Evolutionary conservation across 305 asterid species (phyloP).

Genomic region (Fraxinus velutina): DNA sequence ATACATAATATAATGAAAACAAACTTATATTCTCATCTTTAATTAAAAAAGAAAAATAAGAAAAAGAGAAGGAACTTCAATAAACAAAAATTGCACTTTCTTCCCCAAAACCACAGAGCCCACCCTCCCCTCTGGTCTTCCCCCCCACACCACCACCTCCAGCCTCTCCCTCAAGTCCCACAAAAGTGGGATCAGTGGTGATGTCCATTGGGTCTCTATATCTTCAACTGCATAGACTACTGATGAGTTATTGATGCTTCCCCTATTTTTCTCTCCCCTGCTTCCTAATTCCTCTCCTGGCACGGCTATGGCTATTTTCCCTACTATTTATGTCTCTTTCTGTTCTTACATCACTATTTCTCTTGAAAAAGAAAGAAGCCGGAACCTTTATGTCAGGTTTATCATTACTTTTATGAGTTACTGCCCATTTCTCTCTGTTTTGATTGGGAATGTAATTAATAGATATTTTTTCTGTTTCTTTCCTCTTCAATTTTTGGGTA

Average conservation of each 20-base stretch:
- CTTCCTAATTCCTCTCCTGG: slow-evolving; percentile 56
- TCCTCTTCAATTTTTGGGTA: not conserved
- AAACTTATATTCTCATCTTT: not conserved
- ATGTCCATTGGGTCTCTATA: slow-evolving; percentile 52
- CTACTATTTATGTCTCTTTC: not conserved
- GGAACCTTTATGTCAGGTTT: not conserved
- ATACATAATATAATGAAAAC: not conserved
- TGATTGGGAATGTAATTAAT: not conserved
- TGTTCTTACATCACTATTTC: not conserved
- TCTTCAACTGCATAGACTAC: slow-evolving; percentile 27
- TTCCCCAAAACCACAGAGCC: not conserved
- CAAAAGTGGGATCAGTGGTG: slow-evolving; percentile 68
- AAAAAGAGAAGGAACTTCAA: not conserved
- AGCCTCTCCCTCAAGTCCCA: not conserved
- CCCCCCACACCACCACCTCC: not conserved
- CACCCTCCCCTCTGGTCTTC: not conserved
- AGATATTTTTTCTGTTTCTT: not conserved
- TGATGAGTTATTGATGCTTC: slow-evolving; percentile 17
- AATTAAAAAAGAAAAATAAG: not conserved
- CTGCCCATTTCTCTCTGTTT: not conserved
- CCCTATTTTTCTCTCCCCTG: slow-evolving; percentile 34
- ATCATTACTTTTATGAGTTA: not conserved
- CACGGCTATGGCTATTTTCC: slow-evolving; percentile 20
- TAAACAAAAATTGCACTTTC: not conserved
- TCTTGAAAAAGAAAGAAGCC: not conserved